Percentiles rank a stretch among this genome's conserved stretches.
These are phyloP conservation scores for Aspergillus incahuasiensis DNA, from an alignment of 495 filamentous ascomycete genomes.

Conservation along the genomic window DNA sequence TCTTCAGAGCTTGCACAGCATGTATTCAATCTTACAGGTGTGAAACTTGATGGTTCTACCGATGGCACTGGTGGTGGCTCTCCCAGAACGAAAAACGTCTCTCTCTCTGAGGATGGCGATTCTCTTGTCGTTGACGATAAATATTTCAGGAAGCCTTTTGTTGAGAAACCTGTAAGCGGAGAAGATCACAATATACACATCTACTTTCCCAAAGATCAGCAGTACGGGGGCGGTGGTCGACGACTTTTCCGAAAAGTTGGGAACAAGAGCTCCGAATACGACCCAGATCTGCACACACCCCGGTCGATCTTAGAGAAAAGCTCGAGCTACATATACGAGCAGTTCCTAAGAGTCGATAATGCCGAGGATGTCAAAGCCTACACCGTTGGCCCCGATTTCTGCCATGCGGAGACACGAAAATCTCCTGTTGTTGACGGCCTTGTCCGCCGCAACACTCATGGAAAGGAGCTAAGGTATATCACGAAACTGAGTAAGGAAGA, in stretches of 20 bases:
- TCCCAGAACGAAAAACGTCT: constrained; percentile 57
- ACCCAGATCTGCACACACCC: constrained; percentile 68
- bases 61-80: constrained; percentile 65
- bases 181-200: constrained; percentile 99
- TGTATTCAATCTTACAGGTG: constrained; percentile 71
- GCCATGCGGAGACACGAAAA: constrained; percentile 95
- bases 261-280: constrained; percentile 95
- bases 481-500: constrained; percentile 80
- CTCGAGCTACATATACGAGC: constrained; percentile 91
- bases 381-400: constrained; percentile 89
- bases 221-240: constrained; percentile 76
- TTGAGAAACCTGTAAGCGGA: constrained; percentile 96
- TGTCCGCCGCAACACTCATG: constrained; percentile 91
- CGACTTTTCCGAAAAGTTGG: constrained; percentile 94
- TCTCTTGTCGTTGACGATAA: constrained; percentile 81
- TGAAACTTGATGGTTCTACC: constrained; percentile 70
- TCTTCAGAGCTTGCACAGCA: constrained; percentile 72
- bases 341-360: constrained; percentile 93
- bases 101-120: constrained; percentile 79
- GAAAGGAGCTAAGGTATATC: constrained; percentile 95
- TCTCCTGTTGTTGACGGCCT: constrained; percentile 95
- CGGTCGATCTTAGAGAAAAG: constrained; percentile 71
- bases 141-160: constrained; percentile 84
- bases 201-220: constrained; percentile 78
- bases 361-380: constrained; percentile 98